Conservation (phyloP, 2,329 filamentous ascomycete genomes). For the Didymosphaeria variabile region DNA sequence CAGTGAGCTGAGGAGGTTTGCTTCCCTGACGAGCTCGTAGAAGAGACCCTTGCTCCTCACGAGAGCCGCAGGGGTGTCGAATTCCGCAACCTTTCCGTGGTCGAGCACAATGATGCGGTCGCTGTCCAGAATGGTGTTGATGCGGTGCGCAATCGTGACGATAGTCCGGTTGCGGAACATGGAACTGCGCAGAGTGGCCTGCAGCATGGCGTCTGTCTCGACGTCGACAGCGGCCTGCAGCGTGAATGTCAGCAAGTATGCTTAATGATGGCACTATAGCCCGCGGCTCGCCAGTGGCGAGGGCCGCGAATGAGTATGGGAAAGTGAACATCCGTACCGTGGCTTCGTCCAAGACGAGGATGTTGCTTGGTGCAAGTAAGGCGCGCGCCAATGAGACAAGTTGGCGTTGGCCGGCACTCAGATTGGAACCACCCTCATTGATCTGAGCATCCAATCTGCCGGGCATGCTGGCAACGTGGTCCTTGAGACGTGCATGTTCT, state of each 20-base stretch:
- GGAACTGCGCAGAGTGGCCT: constrained; percentile 69
- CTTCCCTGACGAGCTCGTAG: constrained; percentile 89
- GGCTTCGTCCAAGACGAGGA: constrained; percentile 95
- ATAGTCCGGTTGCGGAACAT: constrained; percentile 92
- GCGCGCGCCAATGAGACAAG: constrained; percentile 93
- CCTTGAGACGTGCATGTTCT: constrained; percentile 94
- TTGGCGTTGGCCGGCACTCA: constrained; percentile 94
- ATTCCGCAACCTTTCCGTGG: constrained; percentile 88
- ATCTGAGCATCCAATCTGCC: constrained; percentile 90
- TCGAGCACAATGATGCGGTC: constrained; percentile 95
- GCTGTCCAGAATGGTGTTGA: constrained; percentile 91
- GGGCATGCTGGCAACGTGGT: constrained; percentile 85
- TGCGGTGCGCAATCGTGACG: constrained; percentile 96
- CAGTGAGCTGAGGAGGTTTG: constrained; percentile 68
- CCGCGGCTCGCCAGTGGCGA: not conserved
- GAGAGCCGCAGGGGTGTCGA: constrained; percentile 83
- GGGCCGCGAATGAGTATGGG: not conserved
- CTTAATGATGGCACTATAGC: not conserved
- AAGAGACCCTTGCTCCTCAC: constrained; percentile 81
- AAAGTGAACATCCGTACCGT: constrained; percentile 68
- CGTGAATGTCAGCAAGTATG: constrained; percentile 11
- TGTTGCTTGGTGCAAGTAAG: constrained; percentile 93
- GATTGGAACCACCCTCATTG: constrained; percentile 94
- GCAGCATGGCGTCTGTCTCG: constrained; percentile 72
- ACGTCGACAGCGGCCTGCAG: constrained; percentile 72